These are phyloP conservation scores for Trypanosoma caninum DNA, from an alignment of 208 protist genomes.

Conservation along the genomic window DNA sequence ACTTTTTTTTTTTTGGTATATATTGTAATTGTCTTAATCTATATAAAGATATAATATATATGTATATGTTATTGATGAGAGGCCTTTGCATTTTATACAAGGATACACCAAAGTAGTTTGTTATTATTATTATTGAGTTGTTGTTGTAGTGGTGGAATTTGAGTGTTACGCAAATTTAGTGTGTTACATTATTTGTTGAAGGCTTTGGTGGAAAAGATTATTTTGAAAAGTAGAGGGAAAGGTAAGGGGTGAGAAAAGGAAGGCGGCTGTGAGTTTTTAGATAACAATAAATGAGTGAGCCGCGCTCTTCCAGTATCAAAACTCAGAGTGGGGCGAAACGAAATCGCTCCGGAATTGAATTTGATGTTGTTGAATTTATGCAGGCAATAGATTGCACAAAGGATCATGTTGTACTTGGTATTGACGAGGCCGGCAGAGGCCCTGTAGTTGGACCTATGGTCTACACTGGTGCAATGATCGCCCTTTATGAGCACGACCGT, in stretches of 20 bases:
- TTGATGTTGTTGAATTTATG: slow-evolving; percentile 63
- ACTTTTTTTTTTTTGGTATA: not conserved
- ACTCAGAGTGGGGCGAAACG: slow-evolving; percentile 46
- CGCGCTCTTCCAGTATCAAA: slow-evolving; percentile 23
- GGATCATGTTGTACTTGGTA: slow-evolving; percentile 84
- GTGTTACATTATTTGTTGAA: not conserved
- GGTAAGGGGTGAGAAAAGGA: not conserved
- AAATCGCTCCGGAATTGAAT: slow-evolving; percentile 43
- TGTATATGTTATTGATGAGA: too few relatives aligned
- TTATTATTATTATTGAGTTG: too few relatives aligned
- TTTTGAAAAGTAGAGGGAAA: not conserved
- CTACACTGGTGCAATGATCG: slow-evolving; percentile 84
- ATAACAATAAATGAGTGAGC: slow-evolving; percentile 14
- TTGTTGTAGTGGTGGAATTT: not conserved
- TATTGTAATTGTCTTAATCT: too few relatives aligned
- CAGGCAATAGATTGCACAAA: slow-evolving; percentile 40
- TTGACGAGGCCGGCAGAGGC: slow-evolving; percentile 95
- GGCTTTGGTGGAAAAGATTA: too few relatives aligned
- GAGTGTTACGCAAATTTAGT: not conserved
- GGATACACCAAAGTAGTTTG: too few relatives aligned
- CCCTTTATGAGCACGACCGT: slow-evolving; percentile 68
- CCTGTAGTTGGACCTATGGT: slow-evolving; percentile 95
- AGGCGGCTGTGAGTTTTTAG: not conserved
- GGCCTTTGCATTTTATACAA: too few relatives aligned
- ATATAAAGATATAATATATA: too few relatives aligned